Evolutionary conservation across 2,329 filamentous ascomycete genomes (phyloP), one percentile per base, ranked within the genome.

Genomic region (Chaetomiaceae sp.): DNA sequence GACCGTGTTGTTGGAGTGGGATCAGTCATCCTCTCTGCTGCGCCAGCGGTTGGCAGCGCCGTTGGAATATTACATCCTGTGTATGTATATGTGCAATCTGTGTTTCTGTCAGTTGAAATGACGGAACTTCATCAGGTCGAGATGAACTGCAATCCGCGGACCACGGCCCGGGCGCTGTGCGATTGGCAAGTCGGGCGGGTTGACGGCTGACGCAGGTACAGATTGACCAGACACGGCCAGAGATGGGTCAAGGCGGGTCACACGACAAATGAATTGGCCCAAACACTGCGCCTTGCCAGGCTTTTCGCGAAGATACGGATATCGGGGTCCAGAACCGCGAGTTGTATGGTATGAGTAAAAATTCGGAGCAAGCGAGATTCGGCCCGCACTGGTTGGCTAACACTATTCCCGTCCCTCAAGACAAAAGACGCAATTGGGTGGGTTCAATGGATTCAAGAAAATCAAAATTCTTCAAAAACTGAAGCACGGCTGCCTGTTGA

Each of bases 181-280:
- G 25, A n/a, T 31, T 35, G 44, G 45, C 42, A 20, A 39, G 14
- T 20, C 25, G 14, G 16, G 37, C 44, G 33, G 43, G 45, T n/a
- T n/a, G n/a, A n/a, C n/a, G n/a, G n/a, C n/a, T 30, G 27, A 55
- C 30, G 53, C 50, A 57, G 55, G 55, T 51, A 53, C 53, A 57
- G 41, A 55, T 51, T 53, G 44, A 8, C 30, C 12, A 2, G 30
- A 31, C 7, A 19, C 25, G 37, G 35, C n/a, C 27, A 39, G 33
- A 51, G 37, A 47, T 49, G 38, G 48, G 42, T 35, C 37, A 45
- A 34, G 30, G n/a, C 25, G 17, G 43, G 13, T 12, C 14, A 6
- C 10, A 35, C 31, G 21, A 25, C n/a, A 41, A 50, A 50, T 44
- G 35, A 41, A 45, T 21, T 51, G 37, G 27, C 42, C 40, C 34